Conservation (phyloP, 768 basidiomycete genomes). For the Boletus subcaerulescens region DNA sequence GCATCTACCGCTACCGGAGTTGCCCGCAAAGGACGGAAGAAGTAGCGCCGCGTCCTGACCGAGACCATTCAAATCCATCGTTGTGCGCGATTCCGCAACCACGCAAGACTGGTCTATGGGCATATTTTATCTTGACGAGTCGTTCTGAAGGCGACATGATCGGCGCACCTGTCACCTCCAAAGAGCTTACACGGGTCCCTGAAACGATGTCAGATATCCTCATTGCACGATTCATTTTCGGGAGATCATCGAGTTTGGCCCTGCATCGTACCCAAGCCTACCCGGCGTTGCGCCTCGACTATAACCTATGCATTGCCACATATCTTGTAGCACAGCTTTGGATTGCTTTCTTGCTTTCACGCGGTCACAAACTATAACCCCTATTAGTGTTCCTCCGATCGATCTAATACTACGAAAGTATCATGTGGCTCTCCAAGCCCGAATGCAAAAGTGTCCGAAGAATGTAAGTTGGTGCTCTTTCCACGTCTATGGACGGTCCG, state of each 20-base stretch:
- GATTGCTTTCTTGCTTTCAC: neutral
- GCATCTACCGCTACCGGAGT: slow-evolving; percentile 25
- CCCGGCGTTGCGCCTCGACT: neutral
- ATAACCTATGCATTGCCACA: neutral
- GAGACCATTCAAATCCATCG: neutral
- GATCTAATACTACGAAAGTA: neutral
- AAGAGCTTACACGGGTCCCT: neutral
- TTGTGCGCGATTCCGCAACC: neutral
- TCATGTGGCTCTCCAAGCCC: slow-evolving; percentile 6
- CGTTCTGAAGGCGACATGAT: neutral
- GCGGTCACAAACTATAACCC: slow-evolving; percentile 2
- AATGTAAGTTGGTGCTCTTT: slow-evolving; percentile 4
- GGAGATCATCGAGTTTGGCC: neutral
- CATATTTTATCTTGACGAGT: slow-evolving; percentile 1
- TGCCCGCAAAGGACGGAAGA: slow-evolving; percentile 42
- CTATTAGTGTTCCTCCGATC: slow-evolving; percentile 4
- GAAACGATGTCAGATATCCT: neutral
- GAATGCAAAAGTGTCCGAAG: slow-evolving; percentile 2
- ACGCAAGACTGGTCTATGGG: neutral
- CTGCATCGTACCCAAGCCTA: neutral
- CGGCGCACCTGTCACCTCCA: neutral
- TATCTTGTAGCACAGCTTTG: slow-evolving; percentile 1
- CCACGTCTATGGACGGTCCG: slow-evolving; percentile 3
- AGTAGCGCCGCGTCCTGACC: slow-evolving; percentile 21
- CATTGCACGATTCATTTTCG: neutral